Base-by-base conservation (phyloP, 768 basidiomycete species). In the Podaxis rugospora region DNA sequence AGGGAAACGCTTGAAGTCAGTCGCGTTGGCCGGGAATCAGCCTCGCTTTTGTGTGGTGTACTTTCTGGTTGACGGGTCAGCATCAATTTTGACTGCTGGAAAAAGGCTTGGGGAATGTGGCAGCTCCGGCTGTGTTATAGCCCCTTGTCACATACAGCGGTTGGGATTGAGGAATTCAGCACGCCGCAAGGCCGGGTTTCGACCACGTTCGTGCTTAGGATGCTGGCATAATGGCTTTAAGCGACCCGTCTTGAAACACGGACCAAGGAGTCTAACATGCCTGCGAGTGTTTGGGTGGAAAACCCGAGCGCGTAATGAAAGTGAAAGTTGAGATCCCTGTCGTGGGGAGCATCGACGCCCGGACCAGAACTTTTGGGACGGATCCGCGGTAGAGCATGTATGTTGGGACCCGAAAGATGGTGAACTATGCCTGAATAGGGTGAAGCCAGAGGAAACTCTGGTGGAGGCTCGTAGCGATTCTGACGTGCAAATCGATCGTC, bases 401-500 rank as follows among this genome's bases (percentile, higher is more conserved):
- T 86, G 88, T 84, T 88, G 84, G 86, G 87, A 88, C 86, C 88
- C 85, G 86, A 89, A 89, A 88, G 86, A 89, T 89, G 87, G 87
- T 89, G 87, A 89, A 89, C 86, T 89, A 89, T 89, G 86, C 75
- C 75, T 88, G 87, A 86, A 85, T 87, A 89, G 87, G 87, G 87
- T 81, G 86, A 89, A 90, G 89, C 88, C 89, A 91, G 89, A 88
- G 90, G 88, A 91, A 91, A 92, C 90, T 89, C 89, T 90, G 89
- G 88, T 91, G 89, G 89, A 90, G 87, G 89, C 87, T 89, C 85
- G 86, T 88, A 91, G 90, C 88, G 85, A 87, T 92, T 90, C 90
- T 92, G 90, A 90, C 87, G 87, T 91, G 90, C 90, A 92, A 91
- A 91, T 91, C 88, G 86, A 90, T 91, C 86, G 89, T 90, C 86